Evolutionary conservation across 2,329 filamentous ascomycete species (phyloP), one percentile per base, ranked within the genome.

Genomic region (Stemphylium beticola): DNA sequence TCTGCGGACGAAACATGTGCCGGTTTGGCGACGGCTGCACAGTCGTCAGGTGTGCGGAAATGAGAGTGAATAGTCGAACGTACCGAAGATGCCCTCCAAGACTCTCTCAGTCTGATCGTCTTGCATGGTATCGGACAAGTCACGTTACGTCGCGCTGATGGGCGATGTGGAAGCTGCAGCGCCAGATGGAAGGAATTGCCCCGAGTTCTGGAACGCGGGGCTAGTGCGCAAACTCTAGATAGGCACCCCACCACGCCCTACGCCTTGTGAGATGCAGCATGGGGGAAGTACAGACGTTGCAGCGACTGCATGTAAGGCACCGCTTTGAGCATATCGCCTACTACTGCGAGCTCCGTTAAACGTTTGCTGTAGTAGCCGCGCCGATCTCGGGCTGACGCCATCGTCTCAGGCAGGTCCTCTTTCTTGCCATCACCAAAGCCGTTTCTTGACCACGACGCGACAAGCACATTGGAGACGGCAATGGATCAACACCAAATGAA

Each of bases 11-110:
- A 68, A 36, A 67, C 40, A 17, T 57, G 24, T 24, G 64, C 59
- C 4, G 66, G 66, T 52, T 69, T 69, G 9, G 55, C 59, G 24
- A 69, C 55, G 14, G 65, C 66, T 69, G 10, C 7, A 2, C 14
- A n/a, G 20, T 45, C 4, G 26, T 55, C 3, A 49, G 55, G n/a
- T 12, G 7, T 17, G n/a, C 17, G 14, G 8, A 22, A 9, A n/a
- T 3, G 18, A 11, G 12, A 24, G 17, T n/a, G 5, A 18, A 7
- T 9, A 4, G 7, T 2, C 15, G 22, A 6, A 36, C 61, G 36
- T 47, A 69, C 66, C 64, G 17, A 69, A 69, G 4, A 69, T 42
- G 1, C 66, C 66, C 45, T 69, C 62, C 0, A 69, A 52, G 0
- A 69, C 51, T 10, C 26, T 39, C 2, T 49, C 41, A 14, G 15